Evolutionary conservation across 805 yeast species (phyloP).

Genomic region (Ogataea saltuana): DNA sequence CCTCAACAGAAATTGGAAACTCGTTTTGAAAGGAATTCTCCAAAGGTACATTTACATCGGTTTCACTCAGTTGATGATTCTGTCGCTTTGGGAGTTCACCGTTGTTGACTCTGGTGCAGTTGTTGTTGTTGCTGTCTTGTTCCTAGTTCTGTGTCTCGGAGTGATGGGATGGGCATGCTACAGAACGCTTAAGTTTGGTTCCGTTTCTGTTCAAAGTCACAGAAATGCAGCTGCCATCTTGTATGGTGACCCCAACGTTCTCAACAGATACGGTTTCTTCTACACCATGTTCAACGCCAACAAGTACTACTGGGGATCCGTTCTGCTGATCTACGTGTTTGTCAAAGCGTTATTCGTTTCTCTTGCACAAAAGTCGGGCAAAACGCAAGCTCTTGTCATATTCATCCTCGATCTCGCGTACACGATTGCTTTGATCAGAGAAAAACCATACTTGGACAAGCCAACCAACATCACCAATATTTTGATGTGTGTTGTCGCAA

Average conservation of each 20-base stretch:
- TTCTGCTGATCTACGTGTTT: constrained; percentile 59
- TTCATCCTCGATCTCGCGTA: constrained; percentile 76
- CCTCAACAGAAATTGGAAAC: constrained; percentile 44
- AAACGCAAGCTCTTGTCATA: constrained; percentile 73
- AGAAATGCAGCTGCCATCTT: constrained; percentile 86
- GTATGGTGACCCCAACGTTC: constrained; percentile 72
- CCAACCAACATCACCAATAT: constrained; percentile 80
- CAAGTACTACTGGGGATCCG: constrained; percentile 80
- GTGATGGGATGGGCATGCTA: constrained; percentile 65
- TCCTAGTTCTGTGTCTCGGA: constrained; percentile 60
- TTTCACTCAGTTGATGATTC: constrained; percentile 74
- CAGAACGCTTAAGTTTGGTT: constrained; percentile 66
- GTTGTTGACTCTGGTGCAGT: constrained; percentile 85
- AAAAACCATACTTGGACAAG: constrained; percentile 76
- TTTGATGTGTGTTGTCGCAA: constrained; percentile 66
- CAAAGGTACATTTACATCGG: constrained; percentile 82
- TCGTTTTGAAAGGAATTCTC: constrained; percentile 73
- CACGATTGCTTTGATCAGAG: constrained; percentile 60
- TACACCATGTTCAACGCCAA: constrained; percentile 86
- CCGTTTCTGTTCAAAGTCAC: constrained; percentile 54
- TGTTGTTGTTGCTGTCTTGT: constrained; percentile 73
- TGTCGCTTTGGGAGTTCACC: constrained; percentile 87
- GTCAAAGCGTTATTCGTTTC: constrained; percentile 73
- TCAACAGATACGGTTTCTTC: constrained; percentile 82
- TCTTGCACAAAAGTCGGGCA: constrained; percentile 78